Conservation (phyloP, 1,284 basidiomycete genomes). For the Chondrostereum purpureum region DNA sequence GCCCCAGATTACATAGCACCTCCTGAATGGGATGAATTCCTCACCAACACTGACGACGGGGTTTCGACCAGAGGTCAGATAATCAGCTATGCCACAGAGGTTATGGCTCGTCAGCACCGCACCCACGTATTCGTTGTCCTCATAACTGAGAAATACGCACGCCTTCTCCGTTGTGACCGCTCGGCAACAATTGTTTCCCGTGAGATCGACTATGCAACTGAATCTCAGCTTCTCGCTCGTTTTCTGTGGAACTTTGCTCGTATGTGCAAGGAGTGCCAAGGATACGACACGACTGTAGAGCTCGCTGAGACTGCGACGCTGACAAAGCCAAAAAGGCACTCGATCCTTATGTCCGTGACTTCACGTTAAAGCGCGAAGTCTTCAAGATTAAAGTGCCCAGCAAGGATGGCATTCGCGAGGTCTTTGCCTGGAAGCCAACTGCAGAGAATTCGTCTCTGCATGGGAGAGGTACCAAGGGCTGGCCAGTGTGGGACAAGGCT, state of each 20-base stretch:
- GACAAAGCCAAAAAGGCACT: not conserved
- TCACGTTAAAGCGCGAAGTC: not conserved
- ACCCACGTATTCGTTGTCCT: constrained; percentile 1
- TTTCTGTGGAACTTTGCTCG: constrained; percentile 1
- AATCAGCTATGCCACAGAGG: not conserved
- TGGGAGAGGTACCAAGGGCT: not conserved
- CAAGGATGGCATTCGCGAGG: not conserved
- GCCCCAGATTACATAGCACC: too few species aligned
- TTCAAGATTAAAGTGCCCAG: not conserved
- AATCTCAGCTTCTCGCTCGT: not conserved
- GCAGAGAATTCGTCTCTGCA: not conserved
- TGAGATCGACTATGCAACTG: not conserved
- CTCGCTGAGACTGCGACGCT: not conserved
- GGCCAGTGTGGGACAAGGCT: not conserved
- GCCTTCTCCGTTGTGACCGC: constrained; percentile 1
- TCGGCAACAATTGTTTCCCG: not conserved
- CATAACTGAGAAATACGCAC: not conserved
- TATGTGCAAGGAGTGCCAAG: not conserved
- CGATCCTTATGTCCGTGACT: not conserved
- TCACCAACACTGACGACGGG: too few species aligned
- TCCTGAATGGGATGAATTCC: too few species aligned
- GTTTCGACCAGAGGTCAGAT: constrained; percentile 1
- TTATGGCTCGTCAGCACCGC: not conserved
- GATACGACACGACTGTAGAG: not conserved
- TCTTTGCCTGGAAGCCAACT: not conserved